phyloP scores from a whole-genome alignment of 2,329 filamentous ascomycete species.

The Fusarium sulawesiense region DNA sequence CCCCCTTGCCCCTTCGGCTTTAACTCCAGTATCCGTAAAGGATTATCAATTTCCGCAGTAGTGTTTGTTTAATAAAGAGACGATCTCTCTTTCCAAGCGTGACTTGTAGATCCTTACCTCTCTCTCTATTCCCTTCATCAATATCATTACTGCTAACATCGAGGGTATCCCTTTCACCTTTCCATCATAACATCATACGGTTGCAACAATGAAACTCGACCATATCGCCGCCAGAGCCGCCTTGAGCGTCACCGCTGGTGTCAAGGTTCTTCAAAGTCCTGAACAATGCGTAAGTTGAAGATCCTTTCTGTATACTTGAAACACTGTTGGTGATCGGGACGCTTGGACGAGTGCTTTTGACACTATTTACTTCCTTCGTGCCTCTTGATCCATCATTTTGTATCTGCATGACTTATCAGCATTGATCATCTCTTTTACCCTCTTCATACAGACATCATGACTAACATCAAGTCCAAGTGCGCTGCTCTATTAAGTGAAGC shows the following conservation, averaged over 20 bases:
- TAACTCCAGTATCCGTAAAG: background rate
- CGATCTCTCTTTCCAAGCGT: constrained; percentile 3
- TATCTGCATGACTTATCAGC: background rate
- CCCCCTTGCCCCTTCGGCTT: background rate
- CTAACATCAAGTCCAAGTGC: constrained; percentile 43
- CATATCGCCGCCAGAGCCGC: constrained; percentile 20
- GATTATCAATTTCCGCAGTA: constrained; percentile 1
- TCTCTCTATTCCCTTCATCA: background rate
- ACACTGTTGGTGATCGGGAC: background rate
- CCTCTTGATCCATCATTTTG: background rate
- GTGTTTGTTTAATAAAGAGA: constrained; percentile 15
- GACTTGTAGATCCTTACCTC: constrained; percentile 30
- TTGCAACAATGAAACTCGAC: constrained; percentile 30
- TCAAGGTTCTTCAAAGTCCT: background rate
- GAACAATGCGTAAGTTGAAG: constrained; percentile 31
- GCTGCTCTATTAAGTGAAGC: constrained; percentile 36
- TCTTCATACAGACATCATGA: background rate
- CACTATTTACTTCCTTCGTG: background rate
- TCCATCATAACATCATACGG: background rate
- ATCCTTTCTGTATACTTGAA: background rate
- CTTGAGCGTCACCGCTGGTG: constrained; percentile 5
- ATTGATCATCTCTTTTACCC: background rate
- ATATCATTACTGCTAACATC: background rate
- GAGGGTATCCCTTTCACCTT: background rate
- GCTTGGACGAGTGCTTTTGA: background rate